These are phyloP conservation scores for Neurospora sp. DNA, from an alignment of 495 filamentous ascomycete species.

Conservation along the genomic window DNA sequence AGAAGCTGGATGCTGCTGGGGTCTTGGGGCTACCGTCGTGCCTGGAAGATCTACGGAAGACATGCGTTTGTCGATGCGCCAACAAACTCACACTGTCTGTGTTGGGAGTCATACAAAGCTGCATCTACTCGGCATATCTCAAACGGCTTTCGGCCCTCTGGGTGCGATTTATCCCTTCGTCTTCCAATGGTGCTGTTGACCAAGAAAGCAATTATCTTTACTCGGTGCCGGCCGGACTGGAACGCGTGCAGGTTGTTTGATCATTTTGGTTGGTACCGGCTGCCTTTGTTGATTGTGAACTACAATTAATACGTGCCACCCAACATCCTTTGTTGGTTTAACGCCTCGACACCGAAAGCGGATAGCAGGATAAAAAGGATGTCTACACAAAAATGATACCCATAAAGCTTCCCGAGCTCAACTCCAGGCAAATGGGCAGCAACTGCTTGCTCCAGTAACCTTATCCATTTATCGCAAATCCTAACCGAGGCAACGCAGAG, in stretches of 20 bases:
- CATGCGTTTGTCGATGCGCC: neutral
- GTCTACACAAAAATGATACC: neutral
- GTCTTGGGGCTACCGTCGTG: neutral
- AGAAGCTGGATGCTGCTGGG: neutral
- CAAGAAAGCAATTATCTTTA: neutral
- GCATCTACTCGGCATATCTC: neutral
- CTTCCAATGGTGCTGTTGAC: neutral
- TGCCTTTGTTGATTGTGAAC: neutral
- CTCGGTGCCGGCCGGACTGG: neutral
- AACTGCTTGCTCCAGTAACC: neutral
- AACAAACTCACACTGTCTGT: neutral
- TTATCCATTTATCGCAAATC: neutral
- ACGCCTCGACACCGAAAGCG: neutral
- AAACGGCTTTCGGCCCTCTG: neutral
- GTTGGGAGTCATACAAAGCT: neutral
- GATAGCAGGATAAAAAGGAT: neutral
- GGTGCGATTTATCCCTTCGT: neutral
- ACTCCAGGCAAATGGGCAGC: neutral
- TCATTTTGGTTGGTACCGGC: neutral
- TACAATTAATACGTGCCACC: neutral
- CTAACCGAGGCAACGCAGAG: neutral
- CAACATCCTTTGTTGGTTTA: neutral
- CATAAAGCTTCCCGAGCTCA: neutral
- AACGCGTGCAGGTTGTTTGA: neutral
- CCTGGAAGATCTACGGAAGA: neutral